These are phyloP conservation scores for Huntiella abstrusa DNA, from an alignment of 2,329 filamentous ascomycete genomes.

Conservation along the genomic window DNA sequence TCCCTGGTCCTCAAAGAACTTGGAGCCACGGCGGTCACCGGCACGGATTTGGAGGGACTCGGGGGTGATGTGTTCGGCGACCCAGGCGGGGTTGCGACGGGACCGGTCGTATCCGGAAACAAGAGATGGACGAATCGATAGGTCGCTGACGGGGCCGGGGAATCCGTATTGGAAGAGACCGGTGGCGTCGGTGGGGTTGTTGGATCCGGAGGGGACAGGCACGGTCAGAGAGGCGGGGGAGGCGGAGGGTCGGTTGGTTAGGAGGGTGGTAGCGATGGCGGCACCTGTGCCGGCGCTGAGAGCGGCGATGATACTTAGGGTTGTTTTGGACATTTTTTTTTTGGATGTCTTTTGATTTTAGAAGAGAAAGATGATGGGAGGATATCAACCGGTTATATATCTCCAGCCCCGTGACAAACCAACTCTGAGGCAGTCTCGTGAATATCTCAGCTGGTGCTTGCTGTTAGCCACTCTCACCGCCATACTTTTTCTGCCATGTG, in stretches of 20 bases:
- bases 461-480: too few relatives aligned
- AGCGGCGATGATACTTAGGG: conserved; percentile 55
- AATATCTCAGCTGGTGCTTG: too few relatives aligned
- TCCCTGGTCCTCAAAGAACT: conserved; percentile 60
- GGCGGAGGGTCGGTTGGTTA: conserved; percentile 30
- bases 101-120: conserved; percentile 81
- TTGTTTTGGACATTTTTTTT: conserved; percentile 56
- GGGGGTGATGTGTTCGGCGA: conserved; percentile 87
- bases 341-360: neutral
- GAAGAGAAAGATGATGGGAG: too few relatives aligned
- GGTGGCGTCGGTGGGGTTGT: conserved; percentile 50
- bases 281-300: conserved; percentile 61
- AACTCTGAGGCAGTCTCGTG: too few relatives aligned
- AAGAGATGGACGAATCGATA: conserved; percentile 57
- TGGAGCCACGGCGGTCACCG: conserved; percentile 68
- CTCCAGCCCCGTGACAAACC: too few relatives aligned
- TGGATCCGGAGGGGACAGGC: conserved; percentile 21
- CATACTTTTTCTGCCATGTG: too few relatives aligned
- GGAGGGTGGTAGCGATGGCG: conserved; percentile 51
- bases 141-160: conserved; percentile 72
- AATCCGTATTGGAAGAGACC: conserved; percentile 78
- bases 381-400: too few relatives aligned
- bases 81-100: conserved; percentile 84
- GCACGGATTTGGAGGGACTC: conserved; percentile 55
- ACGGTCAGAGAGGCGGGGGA: conserved; percentile 18